Evolutionary conservation across 2,329 filamentous ascomycete genomes (phyloP).

Genomic region (Aspergillus intermedius): DNA sequence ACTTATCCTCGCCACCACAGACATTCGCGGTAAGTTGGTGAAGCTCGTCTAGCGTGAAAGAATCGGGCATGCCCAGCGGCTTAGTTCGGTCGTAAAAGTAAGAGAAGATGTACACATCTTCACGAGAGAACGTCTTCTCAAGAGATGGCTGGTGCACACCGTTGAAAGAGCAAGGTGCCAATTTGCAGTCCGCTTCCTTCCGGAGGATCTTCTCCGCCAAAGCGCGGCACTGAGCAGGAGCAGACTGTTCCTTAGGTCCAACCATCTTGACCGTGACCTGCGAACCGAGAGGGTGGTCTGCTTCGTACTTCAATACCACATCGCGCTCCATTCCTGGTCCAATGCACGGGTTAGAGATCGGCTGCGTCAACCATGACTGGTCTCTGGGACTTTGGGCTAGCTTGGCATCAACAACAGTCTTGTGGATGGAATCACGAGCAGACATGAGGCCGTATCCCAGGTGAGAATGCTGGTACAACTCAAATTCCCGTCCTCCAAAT

Average conservation of each 20-base stretch:
- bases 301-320: conserved; percentile 64
- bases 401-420: conserved; percentile 64
- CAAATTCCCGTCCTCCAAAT: conserved; percentile 86
- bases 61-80: conserved; percentile 95
- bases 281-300: conserved; percentile 59
- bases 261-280: conserved; percentile 74
- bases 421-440: conserved; percentile 80
- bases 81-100: conserved; percentile 97
- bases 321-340: conserved; percentile 68
- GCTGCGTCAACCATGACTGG: conserved; percentile 61
- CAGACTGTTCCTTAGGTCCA: conserved; percentile 62
- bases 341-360: conserved; percentile 80
- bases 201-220: conserved; percentile 84
- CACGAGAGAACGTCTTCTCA: conserved; percentile 80
- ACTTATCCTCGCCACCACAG: conserved; percentile 68
- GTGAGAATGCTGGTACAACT: conserved; percentile 96
- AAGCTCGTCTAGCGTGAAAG: conserved; percentile 85
- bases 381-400: conserved; percentile 56
- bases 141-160: conserved; percentile 91
- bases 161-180: conserved; percentile 97
- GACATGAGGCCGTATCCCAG: conserved; percentile 95
- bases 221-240: conserved; percentile 80
- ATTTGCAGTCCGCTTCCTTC: conserved; percentile 73
- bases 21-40: conserved; percentile 79
- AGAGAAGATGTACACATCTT: conserved; percentile 93